A percentile compares a stretch with the other conserved stretches of the same genome.
phyloP scores from a whole-genome alignment of 2,329 filamentous ascomycete species.

The Leptographium radiaticola region DNA sequence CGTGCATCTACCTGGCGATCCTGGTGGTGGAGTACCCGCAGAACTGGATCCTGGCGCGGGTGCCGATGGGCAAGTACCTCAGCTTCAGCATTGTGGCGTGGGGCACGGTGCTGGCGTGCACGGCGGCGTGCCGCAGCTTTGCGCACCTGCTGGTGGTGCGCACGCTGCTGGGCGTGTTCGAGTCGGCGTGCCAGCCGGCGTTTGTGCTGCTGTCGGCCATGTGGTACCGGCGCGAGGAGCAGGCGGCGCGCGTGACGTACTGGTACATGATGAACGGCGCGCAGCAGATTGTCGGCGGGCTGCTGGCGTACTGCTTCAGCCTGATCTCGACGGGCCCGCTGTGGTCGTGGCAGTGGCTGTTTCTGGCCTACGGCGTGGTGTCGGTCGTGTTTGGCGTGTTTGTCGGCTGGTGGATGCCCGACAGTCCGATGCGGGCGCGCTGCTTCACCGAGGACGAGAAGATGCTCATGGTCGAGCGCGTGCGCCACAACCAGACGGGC shows the following conservation, averaged over 20 bases:
- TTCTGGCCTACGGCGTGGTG: conserved; percentile 50
- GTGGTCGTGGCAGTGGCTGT: conserved; percentile 56
- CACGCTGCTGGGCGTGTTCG: conserved; percentile 57
- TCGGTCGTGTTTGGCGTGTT: conserved; percentile 53
- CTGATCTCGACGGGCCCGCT: conserved; percentile 39
- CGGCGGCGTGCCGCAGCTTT: conserved; percentile 49
- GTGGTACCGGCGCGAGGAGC: conserved; percentile 60
- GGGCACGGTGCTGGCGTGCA: conserved; percentile 46
- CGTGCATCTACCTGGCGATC: conserved; percentile 61
- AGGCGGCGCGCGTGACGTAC: conserved; percentile 52
- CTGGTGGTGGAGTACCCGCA: conserved; percentile 61
- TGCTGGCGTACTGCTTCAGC: conserved; percentile 52
- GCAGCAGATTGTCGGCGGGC: conserved; percentile 59
- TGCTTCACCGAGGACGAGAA: conserved; percentile 57
- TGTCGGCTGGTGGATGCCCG: conserved; percentile 50
- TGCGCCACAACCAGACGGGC: conserved; percentile 47
- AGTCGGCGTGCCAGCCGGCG: conserved; percentile 54
- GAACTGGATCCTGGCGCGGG: conserved; percentile 37
- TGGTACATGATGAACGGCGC: conserved; percentile 71
- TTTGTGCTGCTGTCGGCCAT: conserved; percentile 55
- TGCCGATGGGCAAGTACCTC: conserved; percentile 56
- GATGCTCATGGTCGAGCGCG: conserved; percentile 46
- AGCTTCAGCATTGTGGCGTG: conserved; percentile 50
- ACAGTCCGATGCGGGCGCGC: conserved; percentile 58
- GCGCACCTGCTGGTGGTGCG: conserved; percentile 44